Percentiles rank a stretch among this genome's conserved stretches.
Conservation (phyloP, 768 basidiomycete species). For the Suillus plorans region DNA sequence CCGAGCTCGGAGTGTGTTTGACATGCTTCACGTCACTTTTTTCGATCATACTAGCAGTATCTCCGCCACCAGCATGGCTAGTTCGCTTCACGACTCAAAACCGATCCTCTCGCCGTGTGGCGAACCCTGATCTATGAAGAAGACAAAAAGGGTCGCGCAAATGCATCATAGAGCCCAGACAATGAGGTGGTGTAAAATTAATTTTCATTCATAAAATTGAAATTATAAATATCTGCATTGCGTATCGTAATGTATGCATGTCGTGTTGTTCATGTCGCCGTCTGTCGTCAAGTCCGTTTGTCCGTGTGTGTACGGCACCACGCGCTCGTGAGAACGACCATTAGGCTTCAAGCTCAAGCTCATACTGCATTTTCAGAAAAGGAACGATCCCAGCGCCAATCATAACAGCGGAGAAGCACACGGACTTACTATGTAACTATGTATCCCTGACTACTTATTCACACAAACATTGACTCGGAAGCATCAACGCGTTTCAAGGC, state of each 20-base stretch:
- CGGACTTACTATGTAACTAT: not conserved
- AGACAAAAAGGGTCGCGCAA: too few species aligned
- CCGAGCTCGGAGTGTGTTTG: too few species aligned
- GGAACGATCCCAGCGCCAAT: not conserved
- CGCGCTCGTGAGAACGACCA: not conserved
- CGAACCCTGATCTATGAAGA: not conserved
- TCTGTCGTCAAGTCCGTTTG: not conserved
- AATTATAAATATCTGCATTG: not conserved
- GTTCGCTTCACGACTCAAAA: not conserved
- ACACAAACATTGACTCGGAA: not conserved
- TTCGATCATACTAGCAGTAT: not conserved
- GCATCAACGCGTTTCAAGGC: not conserved
- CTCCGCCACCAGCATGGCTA: not conserved
- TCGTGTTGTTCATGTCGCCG: not conserved
- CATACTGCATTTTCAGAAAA: too few species aligned
- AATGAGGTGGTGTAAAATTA: not conserved
- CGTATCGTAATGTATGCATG: not conserved
- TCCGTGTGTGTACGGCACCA: not conserved
- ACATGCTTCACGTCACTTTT: not conserved
- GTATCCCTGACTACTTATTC: not conserved
- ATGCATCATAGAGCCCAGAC: too few species aligned
- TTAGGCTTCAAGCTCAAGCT: too few species aligned
- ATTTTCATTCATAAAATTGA: slow-evolving; percentile 1
- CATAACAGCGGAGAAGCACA: not conserved
- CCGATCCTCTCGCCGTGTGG: not conserved